These are phyloP conservation scores for Dothidotthia symphoricarpi DNA, from an alignment of 2,329 filamentous ascomycete species.

Conservation along the genomic window DNA sequence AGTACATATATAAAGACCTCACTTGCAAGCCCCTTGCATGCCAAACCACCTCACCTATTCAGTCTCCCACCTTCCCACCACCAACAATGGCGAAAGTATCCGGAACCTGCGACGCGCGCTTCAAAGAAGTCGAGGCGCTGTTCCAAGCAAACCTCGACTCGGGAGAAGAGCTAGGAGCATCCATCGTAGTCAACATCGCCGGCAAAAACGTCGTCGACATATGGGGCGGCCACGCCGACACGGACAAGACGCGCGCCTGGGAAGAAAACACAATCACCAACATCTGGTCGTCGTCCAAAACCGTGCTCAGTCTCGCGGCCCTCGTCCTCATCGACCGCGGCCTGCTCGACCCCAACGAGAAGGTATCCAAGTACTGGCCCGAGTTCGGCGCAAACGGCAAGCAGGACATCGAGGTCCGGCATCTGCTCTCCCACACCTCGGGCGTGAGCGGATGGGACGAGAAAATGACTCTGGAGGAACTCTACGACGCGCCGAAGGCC, in stretches of 20 bases:
- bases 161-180: constrained; percentile 16
- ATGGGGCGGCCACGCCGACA: constrained; percentile 18
- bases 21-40: too few relatives aligned
- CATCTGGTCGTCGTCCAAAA: constrained; percentile 20
- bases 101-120: constrained; percentile 15
- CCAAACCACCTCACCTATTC: too few relatives aligned
- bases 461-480: constrained; percentile 4
- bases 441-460: constrained; percentile 16
- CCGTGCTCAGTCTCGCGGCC: constrained; percentile 10
- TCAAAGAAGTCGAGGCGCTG: constrained; percentile 9
- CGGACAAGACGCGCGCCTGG: constrained; percentile 9
- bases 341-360: constrained; percentile 14
- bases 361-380: constrained; percentile 21
- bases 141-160: constrained; percentile 12
- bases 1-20: too few relatives aligned
- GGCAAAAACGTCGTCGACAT: constrained; percentile 20
- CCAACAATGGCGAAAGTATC: constrained; percentile 12
- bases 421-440: constrained; percentile 15
- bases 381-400: constrained; percentile 20
- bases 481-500: constrained; percentile 8
- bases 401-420: constrained; percentile 13
- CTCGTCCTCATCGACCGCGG: constrained; percentile 16
- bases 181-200: constrained; percentile 16
- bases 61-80: too few relatives aligned
- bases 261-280: constrained; percentile 18